A percentile compares a stretch with the other conserved stretches of the same genome.
Evolutionary conservation across 163 green algal species (phyloP).

Genomic region (Chlorella variabilis): DNA sequence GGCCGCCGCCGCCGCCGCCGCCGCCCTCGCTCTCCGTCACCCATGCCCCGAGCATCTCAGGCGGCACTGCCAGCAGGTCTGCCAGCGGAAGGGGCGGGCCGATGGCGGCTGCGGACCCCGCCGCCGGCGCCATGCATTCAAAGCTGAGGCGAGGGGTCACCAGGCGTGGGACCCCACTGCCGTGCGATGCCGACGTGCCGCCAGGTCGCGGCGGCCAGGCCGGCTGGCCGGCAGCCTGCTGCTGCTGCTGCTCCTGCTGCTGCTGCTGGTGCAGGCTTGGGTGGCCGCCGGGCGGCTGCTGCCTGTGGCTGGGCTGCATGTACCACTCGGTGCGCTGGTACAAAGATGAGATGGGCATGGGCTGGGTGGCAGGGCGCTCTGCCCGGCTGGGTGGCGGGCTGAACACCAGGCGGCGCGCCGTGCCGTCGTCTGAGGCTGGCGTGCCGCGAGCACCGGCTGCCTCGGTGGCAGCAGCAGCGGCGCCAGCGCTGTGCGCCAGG

Average conservation of each 20-base stretch:
- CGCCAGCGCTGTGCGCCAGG: background rate
- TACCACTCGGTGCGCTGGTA: too few relatives aligned
- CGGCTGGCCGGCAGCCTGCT: background rate
- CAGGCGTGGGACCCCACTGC: background rate
- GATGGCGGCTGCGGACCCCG: too few relatives aligned
- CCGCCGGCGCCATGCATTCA: background rate
- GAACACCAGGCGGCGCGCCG: conserved; percentile 17
- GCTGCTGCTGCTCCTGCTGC: background rate
- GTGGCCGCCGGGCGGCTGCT: background rate
- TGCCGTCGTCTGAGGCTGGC: background rate
- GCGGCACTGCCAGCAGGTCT: background rate
- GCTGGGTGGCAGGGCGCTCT: background rate
- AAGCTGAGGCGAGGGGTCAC: background rate
- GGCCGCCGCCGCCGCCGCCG: background rate
- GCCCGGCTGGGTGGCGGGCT: background rate
- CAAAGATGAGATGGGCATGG: background rate
- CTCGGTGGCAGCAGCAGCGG: background rate
- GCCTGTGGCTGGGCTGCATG: background rate
- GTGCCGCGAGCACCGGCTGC: background rate
- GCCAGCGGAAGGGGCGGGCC: background rate
- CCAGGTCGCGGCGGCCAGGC: background rate
- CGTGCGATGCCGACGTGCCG: too few relatives aligned
- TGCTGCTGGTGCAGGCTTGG: background rate
- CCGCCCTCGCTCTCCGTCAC: background rate
- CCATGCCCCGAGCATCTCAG: conserved; percentile 6